Evolutionary conservation across 139 green algal genomes (phyloP).

Genomic region (Edaphochlamys debaryana): DNA sequence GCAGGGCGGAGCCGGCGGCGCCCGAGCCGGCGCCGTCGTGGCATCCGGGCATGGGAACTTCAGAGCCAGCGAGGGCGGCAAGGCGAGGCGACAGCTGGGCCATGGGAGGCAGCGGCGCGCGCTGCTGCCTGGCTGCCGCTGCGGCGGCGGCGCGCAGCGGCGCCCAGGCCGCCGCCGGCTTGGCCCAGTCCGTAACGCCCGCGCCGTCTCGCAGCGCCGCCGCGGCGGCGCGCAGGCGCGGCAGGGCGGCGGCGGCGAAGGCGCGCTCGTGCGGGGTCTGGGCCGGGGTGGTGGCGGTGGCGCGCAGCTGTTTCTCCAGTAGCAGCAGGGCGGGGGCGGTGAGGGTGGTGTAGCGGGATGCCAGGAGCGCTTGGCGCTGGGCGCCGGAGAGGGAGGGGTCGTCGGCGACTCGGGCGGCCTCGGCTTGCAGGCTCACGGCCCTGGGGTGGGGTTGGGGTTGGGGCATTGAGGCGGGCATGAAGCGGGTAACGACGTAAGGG

Average conservation of each 20-base stretch:
- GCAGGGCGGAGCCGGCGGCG: neutral
- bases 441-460: no score
- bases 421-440: slow-evolving; percentile 54
- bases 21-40: neutral
- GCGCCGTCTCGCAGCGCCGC: slow-evolving; percentile 10
- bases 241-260: slow-evolving; percentile 54
- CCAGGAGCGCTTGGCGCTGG: slow-evolving; percentile 42
- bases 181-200: slow-evolving; percentile 38
- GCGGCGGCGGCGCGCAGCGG: slow-evolving; percentile 56
- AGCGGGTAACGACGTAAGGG: no score
- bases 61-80: slow-evolving; percentile 37
- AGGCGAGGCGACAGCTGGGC: slow-evolving; percentile 61
- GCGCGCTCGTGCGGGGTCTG: slow-evolving; percentile 49
- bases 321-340: slow-evolving; percentile 63
- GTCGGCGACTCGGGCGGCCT: slow-evolving; percentile 44
- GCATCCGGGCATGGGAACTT: slow-evolving; percentile 66
- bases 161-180: slow-evolving; percentile 39
- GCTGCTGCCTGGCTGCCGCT: slow-evolving; percentile 41
- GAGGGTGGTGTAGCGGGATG: slow-evolving; percentile 59
- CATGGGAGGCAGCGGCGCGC: slow-evolving; percentile 39
- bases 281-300: slow-evolving; percentile 6
- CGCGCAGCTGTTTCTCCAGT: slow-evolving; percentile 63
- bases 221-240: slow-evolving; percentile 39
- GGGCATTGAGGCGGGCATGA: no score
- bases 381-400: slow-evolving; percentile 25